Base-by-base conservation (phyloP, 352 stramenopile species). In the Achlya hypogyna region DNA sequence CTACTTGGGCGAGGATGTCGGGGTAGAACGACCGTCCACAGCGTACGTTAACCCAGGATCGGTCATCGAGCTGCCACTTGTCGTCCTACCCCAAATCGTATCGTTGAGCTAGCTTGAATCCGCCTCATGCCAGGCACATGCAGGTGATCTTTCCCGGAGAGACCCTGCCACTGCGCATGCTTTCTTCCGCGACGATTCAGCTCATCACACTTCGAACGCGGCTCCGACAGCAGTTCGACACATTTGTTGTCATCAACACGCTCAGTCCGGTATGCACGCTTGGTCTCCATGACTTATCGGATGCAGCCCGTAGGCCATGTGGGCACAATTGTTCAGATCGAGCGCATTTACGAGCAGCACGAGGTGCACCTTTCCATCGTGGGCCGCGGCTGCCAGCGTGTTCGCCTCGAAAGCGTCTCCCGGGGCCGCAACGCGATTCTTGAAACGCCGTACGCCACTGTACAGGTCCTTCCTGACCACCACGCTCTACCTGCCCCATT, bases 111-210 rank as follows among this genome's bases (percentile, higher is more conserved):
- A 42, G 40, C n/a, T 28, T 32, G 29, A 3, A 28, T 62, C n/a
- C n/a, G n/a, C n/a, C 22, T 35, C 23, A 16, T 51, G 32, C 23
- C 23, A 18, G 32, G 34, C 28, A n/a, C 12, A 1, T 35, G 16
- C 58, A 94, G 84, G 80, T 94, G 60, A 75, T 94, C 22, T 94
- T 94, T 66, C 86, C 86, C 20, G 84, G 85, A 14, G 84, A 92
- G 38, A 79, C 87, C 62, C 65, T 94, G 2, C 84, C 86, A 23
- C 65, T 94, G 69, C 77, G 86, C 5, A 75, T 92, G 77, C 75
- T 94, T 1, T 87, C 83, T 0, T 75, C 84, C 31, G 78, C 73
- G 18, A 81, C 69, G 34, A 51, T 91, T 9, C 60, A 60, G 51
- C 29, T 51, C 28, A 67, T 67, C 9, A 67, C 60, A 22, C 25